phyloP scores from a whole-genome alignment of 2,329 filamentous ascomycete genomes.

The Colletotrichum navitas region DNA sequence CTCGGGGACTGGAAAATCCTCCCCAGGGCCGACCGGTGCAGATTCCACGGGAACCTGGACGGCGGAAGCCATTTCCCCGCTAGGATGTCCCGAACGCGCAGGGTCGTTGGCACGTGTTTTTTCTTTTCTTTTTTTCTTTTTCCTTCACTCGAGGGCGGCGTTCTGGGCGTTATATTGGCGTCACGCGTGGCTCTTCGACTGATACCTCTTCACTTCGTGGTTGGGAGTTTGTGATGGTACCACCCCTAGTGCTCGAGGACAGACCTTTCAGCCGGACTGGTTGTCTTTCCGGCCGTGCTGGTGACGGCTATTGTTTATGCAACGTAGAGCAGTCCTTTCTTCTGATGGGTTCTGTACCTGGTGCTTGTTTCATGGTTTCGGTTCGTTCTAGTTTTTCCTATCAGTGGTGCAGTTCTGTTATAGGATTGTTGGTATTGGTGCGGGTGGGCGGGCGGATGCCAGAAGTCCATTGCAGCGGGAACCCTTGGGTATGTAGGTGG shows the following conservation, averaged over 20 bases:
- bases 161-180: slow-evolving; percentile 41
- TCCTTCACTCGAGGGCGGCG: slow-evolving; percentile 39
- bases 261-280: neutral
- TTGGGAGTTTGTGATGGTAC: neutral
- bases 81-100: neutral
- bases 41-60: neutral
- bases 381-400: neutral
- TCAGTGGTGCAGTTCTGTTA: neutral
- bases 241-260: neutral
- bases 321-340: neutral
- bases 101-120: slow-evolving; percentile 4
- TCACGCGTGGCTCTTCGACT: slow-evolving; percentile 38
- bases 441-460: neutral
- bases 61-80: neutral
- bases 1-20: neutral
- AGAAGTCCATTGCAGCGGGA: neutral
- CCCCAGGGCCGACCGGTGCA: neutral
- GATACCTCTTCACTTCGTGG: slow-evolving; percentile 37
- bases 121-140: neutral
- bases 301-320: neutral
- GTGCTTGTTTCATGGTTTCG: slow-evolving; percentile 1
- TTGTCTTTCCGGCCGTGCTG: neutral
- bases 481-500: too few relatives aligned
- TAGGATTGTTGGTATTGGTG: slow-evolving; percentile 1
- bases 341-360: neutral